These are phyloP conservation scores for Penicillium riverlandense DNA, from an alignment of 495 filamentous ascomycete species.

Conservation along the genomic window DNA sequence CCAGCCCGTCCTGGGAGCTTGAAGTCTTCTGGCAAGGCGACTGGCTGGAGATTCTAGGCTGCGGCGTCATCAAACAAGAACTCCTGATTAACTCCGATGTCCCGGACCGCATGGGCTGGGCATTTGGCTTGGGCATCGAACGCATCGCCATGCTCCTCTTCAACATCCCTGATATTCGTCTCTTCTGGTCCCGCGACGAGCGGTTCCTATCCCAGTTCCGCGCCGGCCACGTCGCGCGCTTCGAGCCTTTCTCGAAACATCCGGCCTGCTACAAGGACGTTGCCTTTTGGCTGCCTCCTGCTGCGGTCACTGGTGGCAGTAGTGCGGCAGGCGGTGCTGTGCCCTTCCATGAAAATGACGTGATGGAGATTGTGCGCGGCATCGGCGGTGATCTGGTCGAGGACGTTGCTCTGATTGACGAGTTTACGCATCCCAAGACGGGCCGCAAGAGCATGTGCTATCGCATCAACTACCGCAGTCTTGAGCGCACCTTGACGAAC, in stretches of 20 bases:
- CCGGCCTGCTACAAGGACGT: constrained; percentile 86
- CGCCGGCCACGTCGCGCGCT: constrained; percentile 57
- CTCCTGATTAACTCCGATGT: constrained; percentile 70
- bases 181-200: constrained; percentile 86
- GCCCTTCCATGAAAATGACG: constrained; percentile 84
- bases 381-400: constrained; percentile 78
- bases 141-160: constrained; percentile 95
- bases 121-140: constrained; percentile 89
- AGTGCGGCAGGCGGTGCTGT: constrained; percentile 47
- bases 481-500: constrained; percentile 83
- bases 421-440: constrained; percentile 86
- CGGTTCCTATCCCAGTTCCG: constrained; percentile 82
- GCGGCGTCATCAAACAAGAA: constrained; percentile 80
- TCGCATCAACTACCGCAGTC: constrained; percentile 80
- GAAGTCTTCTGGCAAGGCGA: constrained; percentile 92
- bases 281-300: constrained; percentile 76
- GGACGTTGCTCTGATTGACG: constrained; percentile 74
- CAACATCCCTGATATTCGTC: constrained; percentile 90
- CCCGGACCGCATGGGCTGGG: constrained; percentile 78
- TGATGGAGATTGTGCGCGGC: constrained; percentile 87
- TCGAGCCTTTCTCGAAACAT: constrained; percentile 81
- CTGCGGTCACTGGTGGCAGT: constrained; percentile 27
- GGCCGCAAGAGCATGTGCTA: constrained; percentile 81
- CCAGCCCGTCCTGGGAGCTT: constrained; percentile 88
- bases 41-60: constrained; percentile 93